Conservation (phyloP, 345 rosid species). For the Ricinus communis region DNA sequence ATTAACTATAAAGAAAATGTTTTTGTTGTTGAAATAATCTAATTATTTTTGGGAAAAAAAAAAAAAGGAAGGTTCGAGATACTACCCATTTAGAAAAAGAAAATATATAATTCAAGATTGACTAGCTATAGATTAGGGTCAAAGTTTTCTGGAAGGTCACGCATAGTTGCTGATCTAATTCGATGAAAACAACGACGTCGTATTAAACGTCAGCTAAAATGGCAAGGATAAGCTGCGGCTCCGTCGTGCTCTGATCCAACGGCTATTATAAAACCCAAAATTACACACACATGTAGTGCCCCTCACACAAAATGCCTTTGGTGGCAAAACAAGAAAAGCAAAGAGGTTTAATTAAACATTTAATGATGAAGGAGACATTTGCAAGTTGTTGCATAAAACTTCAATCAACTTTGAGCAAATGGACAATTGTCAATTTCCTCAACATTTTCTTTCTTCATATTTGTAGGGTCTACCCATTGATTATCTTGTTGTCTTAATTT, state of each 20-base stretch:
- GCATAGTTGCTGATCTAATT: not conserved
- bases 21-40: too few species aligned
- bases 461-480: not conserved
- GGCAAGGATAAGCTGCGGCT: not conserved
- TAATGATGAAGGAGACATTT: not conserved
- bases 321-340: not conserved
- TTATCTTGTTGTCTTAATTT: not conserved
- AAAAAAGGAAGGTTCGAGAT: too few species aligned
- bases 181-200: not conserved
- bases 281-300: not conserved
- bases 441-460: not conserved
- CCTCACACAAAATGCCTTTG: not conserved
- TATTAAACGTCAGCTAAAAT: not conserved
- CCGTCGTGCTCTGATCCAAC: not conserved
- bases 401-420: not conserved
- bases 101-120: too few species aligned
- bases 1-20: too few species aligned
- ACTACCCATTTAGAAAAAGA: too few species aligned
- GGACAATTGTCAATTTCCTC: not conserved
- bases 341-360: not conserved
- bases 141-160: constrained; percentile 8
- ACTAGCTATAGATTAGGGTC: not conserved
- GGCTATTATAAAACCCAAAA: not conserved
- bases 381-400: not conserved
- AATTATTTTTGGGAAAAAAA: too few species aligned